These are phyloP conservation scores for Fusarium chuoi DNA, from an alignment of 2,329 filamentous ascomycete species.

Conservation along the genomic window DNA sequence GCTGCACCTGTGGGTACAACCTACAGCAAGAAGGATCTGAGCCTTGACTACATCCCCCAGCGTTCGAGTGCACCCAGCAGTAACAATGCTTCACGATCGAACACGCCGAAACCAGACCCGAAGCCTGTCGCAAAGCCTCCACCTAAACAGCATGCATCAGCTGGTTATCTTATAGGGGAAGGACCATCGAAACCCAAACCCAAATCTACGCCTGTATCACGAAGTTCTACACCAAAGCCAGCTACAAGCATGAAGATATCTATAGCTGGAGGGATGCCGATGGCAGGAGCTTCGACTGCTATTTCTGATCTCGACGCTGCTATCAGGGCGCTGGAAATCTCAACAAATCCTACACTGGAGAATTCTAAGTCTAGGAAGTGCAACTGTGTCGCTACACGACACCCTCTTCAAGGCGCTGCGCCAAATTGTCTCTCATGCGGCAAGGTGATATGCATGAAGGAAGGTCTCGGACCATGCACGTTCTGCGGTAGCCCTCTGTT, in stretches of 20 bases:
- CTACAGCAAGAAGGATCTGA: slow-evolving; percentile 78
- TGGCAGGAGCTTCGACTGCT: slow-evolving; percentile 82
- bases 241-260: slow-evolving; percentile 70
- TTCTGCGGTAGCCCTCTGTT: slow-evolving; percentile 84
- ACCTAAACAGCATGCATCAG: slow-evolving; percentile 67
- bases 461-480: slow-evolving; percentile 93
- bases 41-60: slow-evolving; percentile 77
- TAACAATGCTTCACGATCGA: slow-evolving; percentile 50
- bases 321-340: slow-evolving; percentile 89
- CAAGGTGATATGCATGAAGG: slow-evolving; percentile 94
- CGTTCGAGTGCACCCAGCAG: slow-evolving; percentile 54
- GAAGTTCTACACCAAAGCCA: slow-evolving; percentile 66
- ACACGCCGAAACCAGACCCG: slow-evolving; percentile 48
- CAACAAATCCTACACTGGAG: slow-evolving; percentile 81
- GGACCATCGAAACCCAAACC: slow-evolving; percentile 66
- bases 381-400: slow-evolving; percentile 87
- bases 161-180: slow-evolving; percentile 86
- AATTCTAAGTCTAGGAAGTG: slow-evolving; percentile 72
- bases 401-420: slow-evolving; percentile 88
- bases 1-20: slow-evolving; percentile 73
- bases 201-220: slow-evolving; percentile 62
- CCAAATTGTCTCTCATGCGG: slow-evolving; percentile 94
- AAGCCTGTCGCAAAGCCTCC: slow-evolving; percentile 54
- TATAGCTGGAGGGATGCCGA: slow-evolving; percentile 80
- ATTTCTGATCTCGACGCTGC: slow-evolving; percentile 80